phyloP scores from a whole-genome alignment of 768 basidiomycete species.

The Cystofilobasidium ferigula region DNA sequence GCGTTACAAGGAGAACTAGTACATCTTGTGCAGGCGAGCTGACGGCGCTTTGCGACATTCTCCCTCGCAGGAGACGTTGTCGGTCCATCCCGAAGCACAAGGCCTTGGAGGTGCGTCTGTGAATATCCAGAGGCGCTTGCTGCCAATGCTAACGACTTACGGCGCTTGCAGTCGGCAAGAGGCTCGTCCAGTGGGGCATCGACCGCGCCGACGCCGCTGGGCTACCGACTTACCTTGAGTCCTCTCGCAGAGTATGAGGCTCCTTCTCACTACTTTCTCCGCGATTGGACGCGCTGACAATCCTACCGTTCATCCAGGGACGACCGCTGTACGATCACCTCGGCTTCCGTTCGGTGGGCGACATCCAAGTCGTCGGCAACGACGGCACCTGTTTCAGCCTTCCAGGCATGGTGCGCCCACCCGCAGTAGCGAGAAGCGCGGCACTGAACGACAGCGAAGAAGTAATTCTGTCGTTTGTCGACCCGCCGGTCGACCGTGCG shows the following conservation, averaged over 20 bases:
- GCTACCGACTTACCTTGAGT: neutral
- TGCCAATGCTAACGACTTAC: too few relatives aligned
- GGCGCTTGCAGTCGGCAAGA: neutral
- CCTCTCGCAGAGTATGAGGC: neutral
- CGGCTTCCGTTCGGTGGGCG: neutral
- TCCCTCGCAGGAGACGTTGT: constrained; percentile 1
- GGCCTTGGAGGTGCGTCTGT: neutral
- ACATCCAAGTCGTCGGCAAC: neutral
- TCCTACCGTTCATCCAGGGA: neutral
- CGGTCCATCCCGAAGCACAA: constrained; percentile 3
- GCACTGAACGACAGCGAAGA: neutral
- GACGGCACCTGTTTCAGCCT: neutral
- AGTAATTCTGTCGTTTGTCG: neutral
- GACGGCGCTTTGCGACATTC: neutral
- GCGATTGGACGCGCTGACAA: neutral
- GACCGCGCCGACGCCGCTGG: neutral
- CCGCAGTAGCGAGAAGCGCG: too few relatives aligned
- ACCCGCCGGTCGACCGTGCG: neutral
- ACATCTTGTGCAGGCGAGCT: neutral
- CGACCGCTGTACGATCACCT: constrained; percentile 1
- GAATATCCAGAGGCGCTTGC: too few relatives aligned
- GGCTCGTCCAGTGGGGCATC: neutral
- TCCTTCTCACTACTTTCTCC: neutral
- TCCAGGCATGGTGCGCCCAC: constrained; percentile 8
- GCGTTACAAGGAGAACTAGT: neutral